A percentile compares a stretch with the other conserved stretches of the same genome.
Conservation (phyloP, 805 yeast genomes). For the Clavispora vitiphila region DNA sequence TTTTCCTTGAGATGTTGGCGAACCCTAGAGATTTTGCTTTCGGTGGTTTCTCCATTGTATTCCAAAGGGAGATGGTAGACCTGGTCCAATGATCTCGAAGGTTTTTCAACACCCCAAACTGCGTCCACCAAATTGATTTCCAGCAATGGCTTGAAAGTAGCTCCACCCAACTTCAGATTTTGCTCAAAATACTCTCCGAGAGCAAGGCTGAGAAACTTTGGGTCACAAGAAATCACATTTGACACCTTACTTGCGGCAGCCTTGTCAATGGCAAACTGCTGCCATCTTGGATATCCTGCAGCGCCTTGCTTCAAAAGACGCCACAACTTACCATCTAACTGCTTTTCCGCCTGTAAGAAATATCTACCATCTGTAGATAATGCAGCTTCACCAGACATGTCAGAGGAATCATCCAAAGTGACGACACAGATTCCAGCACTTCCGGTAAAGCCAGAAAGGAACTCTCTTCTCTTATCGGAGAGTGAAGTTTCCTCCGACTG, state of each 20-base stretch:
- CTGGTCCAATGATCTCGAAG: conserved; percentile 29
- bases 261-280: conserved; percentile 58
- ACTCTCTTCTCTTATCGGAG: conserved; percentile 17
- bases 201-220: conserved; percentile 57
- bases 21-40: conserved; percentile 25
- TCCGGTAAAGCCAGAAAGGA: conserved; percentile 16
- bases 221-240: conserved; percentile 76
- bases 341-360: conserved; percentile 83
- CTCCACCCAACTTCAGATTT: conserved; percentile 17
- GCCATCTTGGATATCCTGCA: conserved; percentile 72
- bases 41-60: conserved; percentile 31
- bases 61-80: conserved; percentile 25
- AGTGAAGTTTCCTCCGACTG: conserved; percentile 15
- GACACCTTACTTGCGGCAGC: conserved; percentile 46
- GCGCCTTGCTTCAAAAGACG: conserved; percentile 71
- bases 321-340: conserved; percentile 74
- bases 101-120: conserved; percentile 35
- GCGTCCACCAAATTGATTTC: conserved; percentile 31
- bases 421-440: conserved; percentile 16
- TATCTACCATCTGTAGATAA: conserved; percentile 93
- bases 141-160: conserved; percentile 26
- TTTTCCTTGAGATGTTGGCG: conserved; percentile 26
- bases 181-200: conserved; percentile 38
- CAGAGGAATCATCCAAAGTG: conserved; percentile 31
- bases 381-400: conserved; percentile 61